Base-by-base conservation (phyloP, 2,329 filamentous ascomycete genomes). In the Fusarium mexicanum region DNA sequence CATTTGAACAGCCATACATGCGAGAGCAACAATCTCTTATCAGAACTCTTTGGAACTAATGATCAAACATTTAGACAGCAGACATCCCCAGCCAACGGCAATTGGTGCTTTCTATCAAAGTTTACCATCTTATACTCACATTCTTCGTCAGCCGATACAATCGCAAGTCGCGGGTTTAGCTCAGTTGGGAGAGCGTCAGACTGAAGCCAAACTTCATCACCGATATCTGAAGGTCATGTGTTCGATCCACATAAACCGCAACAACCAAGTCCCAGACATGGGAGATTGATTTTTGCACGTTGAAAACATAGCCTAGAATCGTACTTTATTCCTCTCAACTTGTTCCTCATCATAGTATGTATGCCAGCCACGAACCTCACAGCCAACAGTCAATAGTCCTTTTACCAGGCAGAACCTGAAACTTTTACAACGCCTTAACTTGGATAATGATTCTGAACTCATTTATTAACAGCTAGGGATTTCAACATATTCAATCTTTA, bases 151-250 rank as follows among this genome's bases (percentile, higher is more conserved):
- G 6, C 6, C 33, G 6, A 33, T 33, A 16, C 33, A 33, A 35
- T 53, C 11, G 3, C 5, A 18, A 41, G 20, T 2, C n/a, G 67
- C 67, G 67, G 67, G 67, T 70, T 70, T 70, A 70, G 67, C 67
- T 70, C 67, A 70, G 67, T 70, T 70, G 67, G 67, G 67, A 70
- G 67, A 70, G 67, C 67, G 67, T 70, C 67, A 70, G 67, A 70
- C 67, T 70, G 67, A 70, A 70, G 67, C 16, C 37, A 44, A 50
- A 70, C 67, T 70, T 70, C 67, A 70, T 33, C 43, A 69, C 8
- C 29, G 67, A 40, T 60, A 70, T 70, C 67, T 70, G 67, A 70
- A 70, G 67, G 67, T 70, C 67, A 17, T 70, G 67, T 70, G 67
- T 70, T 70, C 67, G 67, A 70, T 70, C 67, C 67, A 70, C 67